These are phyloP conservation scores for Ascosphaera aggregata DNA, from an alignment of 2,329 filamentous ascomycete genomes.

Conservation along the genomic window DNA sequence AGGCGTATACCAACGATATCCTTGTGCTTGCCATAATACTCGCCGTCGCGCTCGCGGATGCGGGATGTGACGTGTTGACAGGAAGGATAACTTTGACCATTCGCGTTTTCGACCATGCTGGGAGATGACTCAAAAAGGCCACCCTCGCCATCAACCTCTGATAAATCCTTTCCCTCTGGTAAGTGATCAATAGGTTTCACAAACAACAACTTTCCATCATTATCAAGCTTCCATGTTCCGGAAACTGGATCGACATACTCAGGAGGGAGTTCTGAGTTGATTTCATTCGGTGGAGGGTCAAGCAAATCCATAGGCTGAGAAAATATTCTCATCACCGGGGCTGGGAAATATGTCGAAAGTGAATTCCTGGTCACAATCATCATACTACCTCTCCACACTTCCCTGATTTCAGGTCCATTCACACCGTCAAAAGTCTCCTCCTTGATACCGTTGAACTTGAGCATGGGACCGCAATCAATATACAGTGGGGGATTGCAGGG, in stretches of 20 bases:
- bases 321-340: slow-evolving; percentile 61
- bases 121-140: slow-evolving; percentile 55
- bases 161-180: slow-evolving; percentile 55
- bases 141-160: slow-evolving; percentile 51
- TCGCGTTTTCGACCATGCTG: slow-evolving; percentile 20
- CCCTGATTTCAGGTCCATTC: slow-evolving; percentile 29
- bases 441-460: slow-evolving; percentile 78
- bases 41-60: slow-evolving; percentile 37
- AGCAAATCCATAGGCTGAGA: slow-evolving; percentile 65
- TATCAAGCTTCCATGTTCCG: slow-evolving; percentile 63
- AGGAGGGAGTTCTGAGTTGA: slow-evolving; percentile 44
- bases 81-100: slow-evolving; percentile 14
- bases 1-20: slow-evolving; percentile 65
- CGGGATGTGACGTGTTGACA: slow-evolving; percentile 25
- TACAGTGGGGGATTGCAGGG: slow-evolving; percentile 65
- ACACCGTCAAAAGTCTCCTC: slow-evolving; percentile 15
- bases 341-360: slow-evolving; percentile 58
- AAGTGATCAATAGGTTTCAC: slow-evolving; percentile 77
- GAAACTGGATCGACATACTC: slow-evolving; percentile 77
- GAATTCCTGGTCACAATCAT: slow-evolving; percentile 88
- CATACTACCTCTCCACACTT: slow-evolving; percentile 79
- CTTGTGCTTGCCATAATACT: slow-evolving; percentile 56
- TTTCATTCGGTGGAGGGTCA: slow-evolving; percentile 48
- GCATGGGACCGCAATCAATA: slow-evolving; percentile 70
- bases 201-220: slow-evolving; percentile 67